A percentile compares a stretch with the other conserved stretches of the same genome.
Conservation (phyloP, 1,284 basidiomycete genomes). For the Megacollybia platyphylla region DNA sequence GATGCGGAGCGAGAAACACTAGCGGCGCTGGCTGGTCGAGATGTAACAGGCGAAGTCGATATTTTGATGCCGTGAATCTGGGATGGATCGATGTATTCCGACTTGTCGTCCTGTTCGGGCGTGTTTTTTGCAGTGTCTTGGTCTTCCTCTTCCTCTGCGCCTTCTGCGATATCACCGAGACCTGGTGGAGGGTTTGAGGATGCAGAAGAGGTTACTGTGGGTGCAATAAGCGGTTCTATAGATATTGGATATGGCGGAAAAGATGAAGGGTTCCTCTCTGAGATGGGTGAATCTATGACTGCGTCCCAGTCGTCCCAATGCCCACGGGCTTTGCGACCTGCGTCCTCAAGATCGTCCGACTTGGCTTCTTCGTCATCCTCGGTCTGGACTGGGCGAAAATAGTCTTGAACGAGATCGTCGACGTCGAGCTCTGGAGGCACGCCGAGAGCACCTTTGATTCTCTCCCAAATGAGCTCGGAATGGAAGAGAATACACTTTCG, state of each 20-base stretch:
- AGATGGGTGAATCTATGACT: constrained; percentile 23
- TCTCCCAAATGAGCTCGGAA: constrained; percentile 73
- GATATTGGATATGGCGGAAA: constrained; percentile 1
- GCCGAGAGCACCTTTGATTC: constrained; percentile 66
- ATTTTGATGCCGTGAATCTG: constrained; percentile 53
- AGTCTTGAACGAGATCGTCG: constrained; percentile 44
- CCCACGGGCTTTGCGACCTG: constrained; percentile 18
- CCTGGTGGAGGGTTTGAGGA: constrained; percentile 18
- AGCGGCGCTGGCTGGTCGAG: not conserved
- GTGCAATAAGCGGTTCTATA: constrained; percentile 19
- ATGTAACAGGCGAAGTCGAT: constrained; percentile 23
- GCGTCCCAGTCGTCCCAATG: constrained; percentile 30
- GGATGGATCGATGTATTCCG: constrained; percentile 18
- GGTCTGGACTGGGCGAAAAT: constrained; percentile 13
- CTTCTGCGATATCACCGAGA: constrained; percentile 42
- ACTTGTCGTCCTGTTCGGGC: constrained; percentile 10
- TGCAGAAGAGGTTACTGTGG: constrained; percentile 9
- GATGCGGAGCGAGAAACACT: not conserved
- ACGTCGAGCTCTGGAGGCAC: constrained; percentile 65
- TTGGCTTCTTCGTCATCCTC: constrained; percentile 13
- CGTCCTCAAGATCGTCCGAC: constrained; percentile 22
- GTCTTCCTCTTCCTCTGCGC: constrained; percentile 35
- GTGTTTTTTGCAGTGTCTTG: constrained; percentile 10
- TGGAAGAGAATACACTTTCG: constrained; percentile 56
- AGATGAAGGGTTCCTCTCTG: constrained; percentile 1